Evolutionary conservation across 805 yeast species (phyloP), one percentile per base, ranked within the genome.

Genomic region (Suhomyces faveliae): DNA sequence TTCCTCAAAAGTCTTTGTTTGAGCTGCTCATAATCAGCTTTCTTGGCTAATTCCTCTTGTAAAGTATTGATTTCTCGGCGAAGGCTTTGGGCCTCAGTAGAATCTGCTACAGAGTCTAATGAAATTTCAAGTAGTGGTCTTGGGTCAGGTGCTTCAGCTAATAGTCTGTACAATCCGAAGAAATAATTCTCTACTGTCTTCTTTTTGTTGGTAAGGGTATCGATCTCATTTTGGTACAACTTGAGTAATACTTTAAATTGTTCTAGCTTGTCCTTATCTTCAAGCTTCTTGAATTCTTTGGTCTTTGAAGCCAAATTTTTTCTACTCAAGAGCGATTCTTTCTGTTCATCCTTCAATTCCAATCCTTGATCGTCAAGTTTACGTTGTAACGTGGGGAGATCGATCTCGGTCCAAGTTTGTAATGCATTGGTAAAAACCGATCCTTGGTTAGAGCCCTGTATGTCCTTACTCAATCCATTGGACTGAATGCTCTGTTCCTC

Each of bases 71-170:
- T 60, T 62, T 87, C 87, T 20, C 70, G 67, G 49, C 76, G 75
- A 42, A 87, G 65, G 8, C 66, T 65, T 3, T 74, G 77, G 5
- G 77, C 68, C 45, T 87, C 89, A 17, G 77, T 71, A 1, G 77
- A 71, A 15, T 79, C 77, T 3, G 76, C 64, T 6, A 85, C 80
- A 4, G 88, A 79, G 43, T 84, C 88, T 22, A 87, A 61, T 1
- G 91, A 80, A 33, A 82, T 77, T 56, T 86, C 87, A 49, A 92
- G 68, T 37, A 91, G 65, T 4, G 96, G 95, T 51, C 78, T 80
- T 1, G 98, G 98, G 68, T 92, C 97, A 0, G 97, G 97, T 0
- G 95, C 91, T 63, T 91, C 96, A 4, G 90, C 88, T 4, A 92
- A 69, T 12, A 81, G 73, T 47, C 88, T 73, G 69, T 92, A 92